Conservation (phyloP, 108 stramenopile species). For the Pseudonitzschia pungens region DNA sequence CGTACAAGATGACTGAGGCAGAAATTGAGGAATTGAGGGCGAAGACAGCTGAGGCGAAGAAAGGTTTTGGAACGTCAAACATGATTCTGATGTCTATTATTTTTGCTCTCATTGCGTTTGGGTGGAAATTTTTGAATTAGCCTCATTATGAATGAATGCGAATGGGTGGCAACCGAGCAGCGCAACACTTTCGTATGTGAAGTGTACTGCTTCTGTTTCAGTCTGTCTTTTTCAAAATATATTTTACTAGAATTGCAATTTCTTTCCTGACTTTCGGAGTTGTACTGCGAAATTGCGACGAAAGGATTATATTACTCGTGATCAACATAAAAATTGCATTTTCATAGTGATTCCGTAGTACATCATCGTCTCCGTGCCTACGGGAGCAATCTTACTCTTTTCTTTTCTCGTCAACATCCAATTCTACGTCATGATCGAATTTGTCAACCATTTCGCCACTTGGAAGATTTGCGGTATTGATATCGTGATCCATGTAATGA, state of each 20-base stretch:
- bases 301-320: no score
- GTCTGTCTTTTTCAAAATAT: no score
- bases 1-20: conserved; percentile 67
- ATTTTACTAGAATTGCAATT: no score
- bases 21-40: conserved; percentile 66
- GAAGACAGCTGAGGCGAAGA: conserved; percentile 17
- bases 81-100: conserved; percentile 37
- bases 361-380: neutral
- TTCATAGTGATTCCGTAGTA: no score
- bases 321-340: no score
- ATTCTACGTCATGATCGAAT: conserved; percentile 11
- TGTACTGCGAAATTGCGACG: no score
- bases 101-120: conserved; percentile 45
- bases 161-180: neutral
- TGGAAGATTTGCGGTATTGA: conserved; percentile 13
- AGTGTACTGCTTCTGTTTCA: no score
- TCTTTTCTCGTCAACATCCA: conserved; percentile 10
- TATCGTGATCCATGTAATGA: conserved; percentile 14
- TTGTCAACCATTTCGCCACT: conserved; percentile 29
- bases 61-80: conserved; percentile 12
- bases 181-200: no score
- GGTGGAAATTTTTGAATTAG: conserved; percentile 29
- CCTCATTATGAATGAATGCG: neutral
- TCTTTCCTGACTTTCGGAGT: no score
- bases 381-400: neutral